A percentile compares a stretch with the other conserved stretches of the same genome.
Evolutionary conservation across 2,329 filamentous ascomycete species (phyloP).

Genomic region (Cyclaneusma minus): DNA sequence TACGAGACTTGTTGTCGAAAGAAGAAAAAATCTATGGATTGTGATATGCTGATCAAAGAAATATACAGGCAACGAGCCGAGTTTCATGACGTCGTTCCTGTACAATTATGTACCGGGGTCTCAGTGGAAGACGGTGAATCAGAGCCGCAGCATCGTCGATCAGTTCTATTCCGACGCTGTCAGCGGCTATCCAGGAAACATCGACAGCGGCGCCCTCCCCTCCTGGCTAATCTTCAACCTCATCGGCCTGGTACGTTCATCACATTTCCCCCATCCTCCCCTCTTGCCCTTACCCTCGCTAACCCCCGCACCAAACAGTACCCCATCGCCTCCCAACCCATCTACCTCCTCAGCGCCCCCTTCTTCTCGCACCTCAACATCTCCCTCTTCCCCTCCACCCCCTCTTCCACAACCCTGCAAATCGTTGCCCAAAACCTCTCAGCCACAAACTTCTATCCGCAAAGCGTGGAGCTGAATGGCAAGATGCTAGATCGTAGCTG

Average conservation of each 20-base stretch:
- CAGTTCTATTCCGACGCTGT: conserved; percentile 23
- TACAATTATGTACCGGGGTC: conserved; percentile 31
- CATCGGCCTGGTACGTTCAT: too few relatives aligned
- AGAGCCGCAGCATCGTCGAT: conserved; percentile 21
- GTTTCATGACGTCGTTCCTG: conserved; percentile 34
- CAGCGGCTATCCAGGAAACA: conserved; percentile 28
- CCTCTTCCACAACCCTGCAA: conserved; percentile 20
- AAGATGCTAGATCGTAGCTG: conserved; percentile 9
- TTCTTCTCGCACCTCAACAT: conserved; percentile 26
- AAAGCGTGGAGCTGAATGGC: conserved; percentile 9
- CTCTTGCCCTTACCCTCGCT: too few relatives aligned
- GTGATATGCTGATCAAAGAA: conserved; percentile 2
- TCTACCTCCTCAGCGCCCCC: conserved; percentile 34
- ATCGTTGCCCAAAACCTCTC: conserved; percentile 28
- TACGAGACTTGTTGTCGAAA: too few relatives aligned
- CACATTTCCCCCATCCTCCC: too few relatives aligned
- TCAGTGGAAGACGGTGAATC: conserved; percentile 21
- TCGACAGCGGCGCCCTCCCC: conserved; percentile 29
- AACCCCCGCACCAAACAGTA: too few relatives aligned
- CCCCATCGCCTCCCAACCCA: conserved; percentile 39
- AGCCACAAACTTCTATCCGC: conserved; percentile 31
- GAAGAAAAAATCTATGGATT: conserved; percentile 1
- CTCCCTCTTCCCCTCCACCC: conserved; percentile 16
- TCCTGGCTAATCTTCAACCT: conserved; percentile 35
- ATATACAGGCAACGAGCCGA: conserved; percentile 36